Conservation (phyloP, 2,329 filamentous ascomycete species). For the Fusarium solani-melongenae region DNA sequence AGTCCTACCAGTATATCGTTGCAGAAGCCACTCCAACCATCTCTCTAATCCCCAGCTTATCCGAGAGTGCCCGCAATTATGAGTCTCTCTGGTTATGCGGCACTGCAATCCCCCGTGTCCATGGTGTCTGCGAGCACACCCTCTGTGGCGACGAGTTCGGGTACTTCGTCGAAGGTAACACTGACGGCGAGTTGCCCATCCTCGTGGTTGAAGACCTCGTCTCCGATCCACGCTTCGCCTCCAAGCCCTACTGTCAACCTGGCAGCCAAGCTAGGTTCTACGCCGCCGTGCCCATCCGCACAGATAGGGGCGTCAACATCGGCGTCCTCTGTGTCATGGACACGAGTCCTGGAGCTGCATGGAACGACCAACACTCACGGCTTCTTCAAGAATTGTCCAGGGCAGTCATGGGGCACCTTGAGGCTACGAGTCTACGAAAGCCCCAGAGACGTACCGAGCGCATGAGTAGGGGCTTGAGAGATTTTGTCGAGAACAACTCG, state of each 20-base stretch:
- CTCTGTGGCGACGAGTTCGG: slow-evolving; percentile 25
- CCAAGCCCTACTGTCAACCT: slow-evolving; percentile 36
- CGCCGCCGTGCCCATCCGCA: slow-evolving; percentile 55
- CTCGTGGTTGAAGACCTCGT: slow-evolving; percentile 50
- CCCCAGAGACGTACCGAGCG: slow-evolving; percentile 47
- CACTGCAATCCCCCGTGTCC: slow-evolving; percentile 45
- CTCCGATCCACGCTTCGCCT: slow-evolving; percentile 44
- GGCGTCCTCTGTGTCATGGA: slow-evolving; percentile 52
- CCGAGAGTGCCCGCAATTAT: slow-evolving; percentile 6
- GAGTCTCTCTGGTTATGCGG: slow-evolving; percentile 45
- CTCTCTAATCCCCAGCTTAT: slow-evolving; percentile 45
- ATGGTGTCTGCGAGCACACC: slow-evolving; percentile 45
- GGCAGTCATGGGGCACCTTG: slow-evolving; percentile 52
- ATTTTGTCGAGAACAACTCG: slow-evolving; percentile 50
- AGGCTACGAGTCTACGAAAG: slow-evolving; percentile 42
- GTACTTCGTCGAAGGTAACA: not conserved
- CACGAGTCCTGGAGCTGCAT: slow-evolving; percentile 8
- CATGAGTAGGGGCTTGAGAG: slow-evolving; percentile 51
- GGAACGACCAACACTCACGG: slow-evolving; percentile 42
- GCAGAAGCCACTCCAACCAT: slow-evolving; percentile 60
- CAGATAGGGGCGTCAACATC: slow-evolving; percentile 54
- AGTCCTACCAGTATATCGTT: slow-evolving; percentile 59
- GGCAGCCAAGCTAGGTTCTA: slow-evolving; percentile 50
- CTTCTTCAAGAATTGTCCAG: slow-evolving; percentile 43
- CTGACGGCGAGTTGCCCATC: slow-evolving; percentile 43